Base-by-base conservation (phyloP, 768 basidiomycete species). In the Suillus subluteus region DNA sequence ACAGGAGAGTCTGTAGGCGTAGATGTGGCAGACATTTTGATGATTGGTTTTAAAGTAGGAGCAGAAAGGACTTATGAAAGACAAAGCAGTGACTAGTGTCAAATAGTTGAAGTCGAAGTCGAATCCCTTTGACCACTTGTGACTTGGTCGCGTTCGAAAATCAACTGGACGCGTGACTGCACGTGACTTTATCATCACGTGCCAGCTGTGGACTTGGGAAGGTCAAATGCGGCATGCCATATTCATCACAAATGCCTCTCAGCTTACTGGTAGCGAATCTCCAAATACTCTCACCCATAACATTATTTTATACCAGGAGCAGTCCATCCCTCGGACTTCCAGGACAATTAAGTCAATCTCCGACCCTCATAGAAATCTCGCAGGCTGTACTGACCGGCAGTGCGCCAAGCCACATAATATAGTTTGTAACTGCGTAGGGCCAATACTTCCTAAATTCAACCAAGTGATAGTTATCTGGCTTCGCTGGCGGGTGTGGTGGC, bases 1-100 rank as follows among this genome's bases (percentile, higher is more conserved):
- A 77, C 75, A 62, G 92, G 91, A 50, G 91, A 91, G 69, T 90
- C 89, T 66, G 81, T 87, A 67, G 90, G 88, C 30, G 90, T 87
- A 41, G 86, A 70, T 21, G 83, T 81, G 44, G 81, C 67, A 62
- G 88, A 82, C 78, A 91, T 91, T 79, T 82, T 83, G 69, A 41
- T 35, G 38, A 7, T 63, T 37, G 21, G 6, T 58, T 64, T 65
- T 62, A 37, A n/a, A 40, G 38, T 26, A 59, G 23, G 9, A 41
- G 15, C 5, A 12, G 26, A 26, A 59, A 18, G 32, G 23, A 58
- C 7, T 37, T 44, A 6, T 32, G 48, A 38, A 43, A 41, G 26
- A 58, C 35, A 67, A 61, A 38, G 56, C 16, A 44, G 56, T 2
- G n/a, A 18, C 12, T 11, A 58, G n/a, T 58, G 16, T 44, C 58